Conservation (phyloP, 2,329 filamentous ascomycete species). For the Curvularia verruculosa region DNA sequence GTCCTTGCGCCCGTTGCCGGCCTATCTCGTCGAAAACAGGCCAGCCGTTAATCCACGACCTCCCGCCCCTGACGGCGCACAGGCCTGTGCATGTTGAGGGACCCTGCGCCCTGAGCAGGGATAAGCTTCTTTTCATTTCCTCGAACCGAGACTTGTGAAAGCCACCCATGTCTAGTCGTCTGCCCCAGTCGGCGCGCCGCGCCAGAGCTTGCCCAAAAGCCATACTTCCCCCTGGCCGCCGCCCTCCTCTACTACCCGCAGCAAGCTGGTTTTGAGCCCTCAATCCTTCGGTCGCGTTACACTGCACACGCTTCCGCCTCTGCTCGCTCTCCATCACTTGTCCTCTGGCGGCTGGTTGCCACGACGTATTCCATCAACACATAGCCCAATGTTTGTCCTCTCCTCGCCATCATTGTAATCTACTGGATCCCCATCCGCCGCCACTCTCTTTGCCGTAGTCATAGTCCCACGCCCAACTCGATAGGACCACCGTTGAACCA, state of each 20-base stretch:
- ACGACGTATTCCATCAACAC: constrained; percentile 22
- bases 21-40: constrained; percentile 7
- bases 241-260: constrained; percentile 46
- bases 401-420: constrained; percentile 31
- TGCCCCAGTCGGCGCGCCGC: constrained; percentile 36
- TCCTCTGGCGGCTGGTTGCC: constrained; percentile 19
- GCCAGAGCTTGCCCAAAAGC: constrained; percentile 44
- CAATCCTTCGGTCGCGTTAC: constrained; percentile 30
- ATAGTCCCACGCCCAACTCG: constrained; percentile 23
- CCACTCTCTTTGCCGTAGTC: constrained; percentile 9
- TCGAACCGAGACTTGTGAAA: constrained; percentile 45
- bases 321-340: constrained; percentile 13
- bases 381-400: constrained; percentile 29
- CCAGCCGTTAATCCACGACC: constrained; percentile 21
- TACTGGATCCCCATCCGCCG: constrained; percentile 20
- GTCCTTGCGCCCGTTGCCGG: constrained; percentile 14
- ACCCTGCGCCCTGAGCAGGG: constrained; percentile 42
- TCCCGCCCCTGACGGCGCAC: constrained; percentile 37
- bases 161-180: constrained; percentile 40
- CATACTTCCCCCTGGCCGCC: constrained; percentile 44
- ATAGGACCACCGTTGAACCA: constrained; percentile 17
- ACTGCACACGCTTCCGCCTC: constrained; percentile 24
- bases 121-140: constrained; percentile 39
- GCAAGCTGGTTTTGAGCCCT: constrained; percentile 46
- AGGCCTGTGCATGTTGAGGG: constrained; percentile 36